Base-by-base conservation (phyloP, 164 flowering plant species). In the Liquidambar formosana region DNA sequence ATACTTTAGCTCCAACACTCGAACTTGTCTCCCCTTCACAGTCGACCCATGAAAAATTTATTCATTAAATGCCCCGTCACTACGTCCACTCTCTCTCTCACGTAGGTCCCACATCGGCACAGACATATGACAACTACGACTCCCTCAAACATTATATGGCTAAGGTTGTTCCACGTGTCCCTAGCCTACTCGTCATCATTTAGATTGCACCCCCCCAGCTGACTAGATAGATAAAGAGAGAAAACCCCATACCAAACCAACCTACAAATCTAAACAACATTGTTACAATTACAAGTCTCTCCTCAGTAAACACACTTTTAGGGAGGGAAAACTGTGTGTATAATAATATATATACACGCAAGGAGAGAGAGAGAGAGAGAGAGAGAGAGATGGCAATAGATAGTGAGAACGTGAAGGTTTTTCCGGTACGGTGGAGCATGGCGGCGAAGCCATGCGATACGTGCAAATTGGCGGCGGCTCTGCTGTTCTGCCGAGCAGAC, bases 361-460 rank as follows among this genome's bases (percentile, higher is more conserved):
- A n/a, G n/a, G n/a, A n/a, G n/a, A n/a, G n/a, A n/a, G 15, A 63
- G 5, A 63, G 64, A 41, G 44, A 15, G 14, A 66, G n/a, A 48
- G 62, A 23, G 9, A 54, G 56, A 33, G 44, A 51, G 48, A 74
- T 79, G 75, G 62, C 61, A 51, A 66, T 71, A 48, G 73, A 66
- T 18, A 47, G 11, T 1, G 72, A 66, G 23, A 65, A 41, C 43
- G 21, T 69, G 22, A 75, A 70, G 57, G 65, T 59, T 0, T 56
- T 71, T 1, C 25, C 65, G 15, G 71, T 71, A 19, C 64, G 68
- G 8, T 77, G 85, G 81, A 63, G 80, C 56, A 46, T 72, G 52
- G 78, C 77, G 1, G 81, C 80, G 15, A 82, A 76, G 79, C 75
- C 73, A 1, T 86, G 90, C 73, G 88, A 86, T 73, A 64, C 83